A percentile compares a stretch with the other conserved stretches of the same genome.
These are phyloP conservation scores for Acacia confusa DNA, from an alignment of 306 rosid genomes.

Conservation along the genomic window DNA sequence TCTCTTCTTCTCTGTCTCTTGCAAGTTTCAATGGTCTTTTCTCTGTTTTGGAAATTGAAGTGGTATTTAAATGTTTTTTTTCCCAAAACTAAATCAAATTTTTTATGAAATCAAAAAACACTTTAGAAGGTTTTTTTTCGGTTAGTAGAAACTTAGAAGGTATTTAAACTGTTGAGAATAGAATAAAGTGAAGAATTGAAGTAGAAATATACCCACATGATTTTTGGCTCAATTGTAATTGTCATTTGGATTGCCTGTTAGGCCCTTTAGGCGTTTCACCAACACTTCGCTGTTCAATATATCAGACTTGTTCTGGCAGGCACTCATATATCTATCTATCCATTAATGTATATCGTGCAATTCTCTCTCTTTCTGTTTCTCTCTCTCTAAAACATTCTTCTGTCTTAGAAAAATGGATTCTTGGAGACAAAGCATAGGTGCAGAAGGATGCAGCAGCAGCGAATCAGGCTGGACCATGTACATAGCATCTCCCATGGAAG, in stretches of 20 bases:
- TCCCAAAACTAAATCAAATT: not conserved
- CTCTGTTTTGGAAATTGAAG: too few species aligned
- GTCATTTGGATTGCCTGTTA: not conserved
- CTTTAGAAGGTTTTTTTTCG: too few species aligned
- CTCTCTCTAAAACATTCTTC: not conserved
- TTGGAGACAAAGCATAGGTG: not conserved
- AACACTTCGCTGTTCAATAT: not conserved
- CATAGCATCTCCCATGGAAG: conserved; percentile 48
- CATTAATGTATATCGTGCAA: not conserved
- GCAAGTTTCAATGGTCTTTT: too few species aligned
- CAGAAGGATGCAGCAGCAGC: conserved; percentile 52
- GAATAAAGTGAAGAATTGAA: not conserved
- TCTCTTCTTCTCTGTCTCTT: too few species aligned
- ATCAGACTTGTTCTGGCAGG: not conserved
- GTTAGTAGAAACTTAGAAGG: too few species aligned
- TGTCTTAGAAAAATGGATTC: conserved; percentile 10
- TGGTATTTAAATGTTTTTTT: too few species aligned
- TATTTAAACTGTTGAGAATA: not conserved
- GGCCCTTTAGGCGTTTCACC: not conserved
- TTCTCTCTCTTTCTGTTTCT: not conserved
- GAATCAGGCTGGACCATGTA: conserved; percentile 71
- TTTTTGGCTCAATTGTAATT: not conserved
- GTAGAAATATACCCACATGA: not conserved
- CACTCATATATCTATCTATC: not conserved
- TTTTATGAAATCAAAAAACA: too few species aligned